phyloP scores from a whole-genome alignment of 2,329 filamentous ascomycete genomes.

The Penicillium sp. region DNA sequence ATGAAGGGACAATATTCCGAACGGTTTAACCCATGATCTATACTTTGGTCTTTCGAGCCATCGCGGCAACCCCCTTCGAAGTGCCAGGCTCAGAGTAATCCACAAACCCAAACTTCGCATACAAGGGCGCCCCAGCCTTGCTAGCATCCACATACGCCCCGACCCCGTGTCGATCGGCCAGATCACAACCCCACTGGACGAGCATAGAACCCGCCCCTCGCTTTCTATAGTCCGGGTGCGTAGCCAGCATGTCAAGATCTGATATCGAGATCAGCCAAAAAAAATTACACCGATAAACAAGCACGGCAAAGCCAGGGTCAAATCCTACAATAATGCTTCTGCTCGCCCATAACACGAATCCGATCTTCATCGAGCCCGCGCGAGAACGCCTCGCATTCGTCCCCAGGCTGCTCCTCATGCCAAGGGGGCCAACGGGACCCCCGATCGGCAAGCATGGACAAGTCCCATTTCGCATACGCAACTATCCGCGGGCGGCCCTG shows the following conservation, averaged over 20 bases:
- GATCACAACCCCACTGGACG: constrained; percentile 41
- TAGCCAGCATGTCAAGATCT: constrained; percentile 44
- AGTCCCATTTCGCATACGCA: constrained; percentile 36
- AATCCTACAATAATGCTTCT: constrained; percentile 30
- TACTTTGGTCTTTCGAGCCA: constrained; percentile 8
- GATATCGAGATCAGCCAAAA: neutral
- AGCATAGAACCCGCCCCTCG: constrained; percentile 45
- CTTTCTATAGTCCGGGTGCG: constrained; percentile 45
- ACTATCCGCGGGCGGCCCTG: constrained; percentile 19
- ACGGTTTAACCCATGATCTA: neutral
- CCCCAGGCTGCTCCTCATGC: constrained; percentile 22
- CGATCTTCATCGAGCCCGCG: constrained; percentile 22
- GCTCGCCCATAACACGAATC: constrained; percentile 24
- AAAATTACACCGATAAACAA: neutral
- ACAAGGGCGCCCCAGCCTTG: constrained; percentile 37
- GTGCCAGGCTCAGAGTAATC: constrained; percentile 24
- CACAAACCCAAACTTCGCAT: constrained; percentile 44
- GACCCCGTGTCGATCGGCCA: constrained; percentile 37
- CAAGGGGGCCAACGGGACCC: constrained; percentile 32
- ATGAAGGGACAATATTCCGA: no score
- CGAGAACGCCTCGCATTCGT: constrained; percentile 23
- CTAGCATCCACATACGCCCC: constrained; percentile 44
- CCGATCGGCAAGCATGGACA: constrained; percentile 25
- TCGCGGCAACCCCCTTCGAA: constrained; percentile 4
- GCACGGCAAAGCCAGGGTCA: neutral